phyloP scores from a whole-genome alignment of 495 filamentous ascomycete species.

The Apiosordaria backusii region DNA sequence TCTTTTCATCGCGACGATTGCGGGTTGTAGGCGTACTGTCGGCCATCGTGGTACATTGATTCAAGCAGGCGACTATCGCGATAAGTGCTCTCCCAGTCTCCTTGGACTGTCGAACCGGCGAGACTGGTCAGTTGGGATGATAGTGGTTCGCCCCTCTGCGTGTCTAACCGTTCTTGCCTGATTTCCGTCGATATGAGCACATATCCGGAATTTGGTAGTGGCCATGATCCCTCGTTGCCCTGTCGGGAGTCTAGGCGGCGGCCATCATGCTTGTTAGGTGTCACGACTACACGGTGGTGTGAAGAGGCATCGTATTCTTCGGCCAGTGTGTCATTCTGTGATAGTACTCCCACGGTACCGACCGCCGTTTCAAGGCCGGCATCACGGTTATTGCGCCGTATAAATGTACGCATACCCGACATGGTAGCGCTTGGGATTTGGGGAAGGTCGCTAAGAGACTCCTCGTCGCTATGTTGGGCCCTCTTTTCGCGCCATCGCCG shows the following conservation, averaged over 20 bases:
- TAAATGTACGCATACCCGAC: conserved; percentile 2
- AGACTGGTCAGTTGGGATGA: background rate
- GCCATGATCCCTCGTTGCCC: background rate
- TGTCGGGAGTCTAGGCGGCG: background rate
- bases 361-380: background rate
- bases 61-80: background rate
- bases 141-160: background rate
- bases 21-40: background rate
- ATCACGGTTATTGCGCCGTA: background rate
- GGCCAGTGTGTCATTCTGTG: conserved; percentile 6
- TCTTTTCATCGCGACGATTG: background rate
- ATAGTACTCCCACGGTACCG: background rate
- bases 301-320: conserved; percentile 2
- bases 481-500: background rate
- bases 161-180: background rate
- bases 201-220: background rate
- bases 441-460: background rate
- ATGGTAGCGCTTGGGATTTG: conserved; percentile 1
- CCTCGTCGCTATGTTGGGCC: background rate
- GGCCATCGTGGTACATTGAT: background rate
- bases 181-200: conserved; percentile 2
- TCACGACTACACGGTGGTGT: background rate
- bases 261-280: background rate
- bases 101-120: background rate
- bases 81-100: background rate